These are phyloP conservation scores for Pseudisothecium myosuroides DNA, from an alignment of 225 moss, liverwort and hornwort species.

Conservation along the genomic window DNA sequence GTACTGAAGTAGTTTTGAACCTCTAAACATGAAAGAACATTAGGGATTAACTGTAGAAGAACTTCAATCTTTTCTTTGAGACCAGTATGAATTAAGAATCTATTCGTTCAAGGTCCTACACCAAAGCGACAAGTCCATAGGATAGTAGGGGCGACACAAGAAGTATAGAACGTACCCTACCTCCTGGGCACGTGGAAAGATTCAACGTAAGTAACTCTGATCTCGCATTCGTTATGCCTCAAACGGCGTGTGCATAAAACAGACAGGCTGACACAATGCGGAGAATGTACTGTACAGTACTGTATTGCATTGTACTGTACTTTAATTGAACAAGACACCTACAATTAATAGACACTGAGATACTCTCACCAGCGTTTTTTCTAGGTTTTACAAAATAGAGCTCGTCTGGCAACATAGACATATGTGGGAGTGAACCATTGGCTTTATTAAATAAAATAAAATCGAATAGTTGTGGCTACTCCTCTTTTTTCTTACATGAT, in stretches of 20 bases:
- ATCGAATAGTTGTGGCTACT: too few species aligned
- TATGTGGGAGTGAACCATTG: too few species aligned
- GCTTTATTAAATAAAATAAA: too few species aligned
- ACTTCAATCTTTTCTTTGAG: neutral
- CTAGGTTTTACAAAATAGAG: too few species aligned
- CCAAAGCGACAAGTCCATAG: neutral
- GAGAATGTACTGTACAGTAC: neutral
- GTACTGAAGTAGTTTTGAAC: too few species aligned
- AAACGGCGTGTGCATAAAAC: neutral
- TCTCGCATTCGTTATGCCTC: neutral
- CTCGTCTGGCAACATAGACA: too few species aligned
- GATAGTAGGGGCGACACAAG: neutral
- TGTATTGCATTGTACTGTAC: neutral
- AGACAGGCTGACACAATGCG: neutral
- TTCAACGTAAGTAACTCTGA: neutral
- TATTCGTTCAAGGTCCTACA: neutral
- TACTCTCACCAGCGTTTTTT: too few species aligned
- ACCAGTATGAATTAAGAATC: too few species aligned
- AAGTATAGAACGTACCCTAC: neutral
- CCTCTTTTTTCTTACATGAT: too few species aligned
- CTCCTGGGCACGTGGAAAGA: neutral
- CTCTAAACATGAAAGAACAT: too few species aligned
- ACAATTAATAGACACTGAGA: too few species aligned
- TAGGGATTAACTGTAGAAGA: neutral
- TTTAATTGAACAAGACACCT: neutral